Base-by-base conservation (phyloP, 495 filamentous ascomycete genomes). In the Stereocaulon alpinum region DNA sequence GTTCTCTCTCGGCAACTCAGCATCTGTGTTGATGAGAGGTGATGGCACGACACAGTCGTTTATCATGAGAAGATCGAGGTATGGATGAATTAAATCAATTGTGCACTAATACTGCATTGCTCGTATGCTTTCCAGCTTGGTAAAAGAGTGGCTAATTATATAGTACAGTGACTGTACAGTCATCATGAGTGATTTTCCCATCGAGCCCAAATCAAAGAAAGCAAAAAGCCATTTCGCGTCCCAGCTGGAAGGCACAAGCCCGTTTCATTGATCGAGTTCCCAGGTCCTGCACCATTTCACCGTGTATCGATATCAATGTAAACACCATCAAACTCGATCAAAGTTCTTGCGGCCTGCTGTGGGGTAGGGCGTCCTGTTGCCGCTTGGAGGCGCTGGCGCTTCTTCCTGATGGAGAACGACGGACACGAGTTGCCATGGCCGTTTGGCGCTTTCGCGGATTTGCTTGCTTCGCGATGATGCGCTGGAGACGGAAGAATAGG, bases 341-440 rank as follows among this genome's bases (percentile, higher is more conserved):
- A 56, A 55, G 18, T 64, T 64, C 40, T 52, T 64, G 6, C 62
- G 58, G 18, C 62, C 62, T 12, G 45, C 43, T 3, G 52, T 59
- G 10, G 62, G 62, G 27, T 64, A 64, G 18, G 62, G 62, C 40
- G 58, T 64, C 32, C 59, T 56, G 20, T 52, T 58, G 24, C 54
- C 58, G 29, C 42, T 64, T 6, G 47, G 30, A 0, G 20, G 18
- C 40, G 32, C 42, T 14, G 57, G 61, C 37, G 42, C 15, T 20
- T 61, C 62, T 17, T 64, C 62, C 29, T 58, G 44, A 29, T 50
- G 50, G n/a, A 61, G 52, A 47, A 64, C 48, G 40, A 57, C 53
- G 4, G 62, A 53, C 14, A 64, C 42, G 40, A 61, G 52, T 45
- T 64, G 62, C 62, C 62, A 64, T 12, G 62, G 62, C 20, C 62